These are phyloP conservation scores for Scedosporium minutisporum DNA, from an alignment of 2,329 filamentous ascomycete genomes.

Conservation along the genomic window DNA sequence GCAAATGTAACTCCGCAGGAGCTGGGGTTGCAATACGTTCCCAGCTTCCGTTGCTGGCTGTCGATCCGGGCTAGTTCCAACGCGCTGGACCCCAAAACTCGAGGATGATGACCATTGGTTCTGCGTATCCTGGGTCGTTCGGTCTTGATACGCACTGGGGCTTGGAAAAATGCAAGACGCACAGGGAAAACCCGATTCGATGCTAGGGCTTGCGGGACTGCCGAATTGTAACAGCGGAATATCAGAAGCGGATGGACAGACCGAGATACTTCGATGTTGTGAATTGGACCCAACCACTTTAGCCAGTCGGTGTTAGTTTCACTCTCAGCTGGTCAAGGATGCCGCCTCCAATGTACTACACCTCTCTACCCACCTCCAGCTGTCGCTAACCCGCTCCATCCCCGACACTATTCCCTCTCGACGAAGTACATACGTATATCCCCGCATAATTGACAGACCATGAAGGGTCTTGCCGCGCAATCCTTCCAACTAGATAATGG, in stretches of 20 bases:
- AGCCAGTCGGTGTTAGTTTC: background rate
- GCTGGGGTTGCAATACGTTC: background rate
- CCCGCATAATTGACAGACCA: too few species aligned
- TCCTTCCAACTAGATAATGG: too few species aligned
- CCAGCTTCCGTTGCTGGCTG: background rate
- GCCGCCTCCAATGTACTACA: background rate
- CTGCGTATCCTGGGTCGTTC: too few species aligned
- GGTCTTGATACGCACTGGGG: background rate
- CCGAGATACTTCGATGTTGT: too few species aligned
- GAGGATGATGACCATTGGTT: background rate
- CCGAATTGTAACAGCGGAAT: background rate
- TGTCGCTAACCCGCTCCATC: too few species aligned
- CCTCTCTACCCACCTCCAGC: background rate
- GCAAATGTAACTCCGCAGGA: background rate
- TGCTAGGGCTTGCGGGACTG: background rate
- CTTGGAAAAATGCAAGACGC: background rate
- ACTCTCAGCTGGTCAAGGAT: slow-evolving; percentile 4
- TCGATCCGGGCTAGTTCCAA: background rate
- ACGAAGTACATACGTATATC: too few species aligned
- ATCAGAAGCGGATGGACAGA: too few species aligned
- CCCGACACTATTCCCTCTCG: too few species aligned
- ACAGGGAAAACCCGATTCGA: background rate
- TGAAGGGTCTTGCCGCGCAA: too few species aligned
- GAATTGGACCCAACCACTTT: slow-evolving; percentile 1
- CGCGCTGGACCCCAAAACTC: background rate